phyloP scores from a whole-genome alignment of 1,284 basidiomycete species.

The Grifola frondosa region DNA sequence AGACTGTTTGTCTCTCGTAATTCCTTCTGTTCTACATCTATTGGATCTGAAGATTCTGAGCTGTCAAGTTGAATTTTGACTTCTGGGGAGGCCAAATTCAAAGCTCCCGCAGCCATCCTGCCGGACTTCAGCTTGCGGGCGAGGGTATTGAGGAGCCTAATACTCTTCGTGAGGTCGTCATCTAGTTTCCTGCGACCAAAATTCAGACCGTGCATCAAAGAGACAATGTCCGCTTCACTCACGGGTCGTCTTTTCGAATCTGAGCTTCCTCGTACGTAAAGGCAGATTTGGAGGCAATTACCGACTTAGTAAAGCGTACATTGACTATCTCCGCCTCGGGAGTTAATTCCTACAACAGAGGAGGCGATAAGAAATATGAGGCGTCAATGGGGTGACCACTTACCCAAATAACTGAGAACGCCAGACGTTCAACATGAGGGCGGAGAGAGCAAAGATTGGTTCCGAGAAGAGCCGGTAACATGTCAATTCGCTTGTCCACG shows the following conservation, averaged over 20 bases:
- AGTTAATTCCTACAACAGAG: slow-evolving; percentile 68
- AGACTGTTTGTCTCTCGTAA: slow-evolving; percentile 92
- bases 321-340: slow-evolving; percentile 87
- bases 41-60: slow-evolving; percentile 90
- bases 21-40: slow-evolving; percentile 98
- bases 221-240: slow-evolving; percentile 30
- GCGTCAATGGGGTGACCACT: slow-evolving; percentile 27
- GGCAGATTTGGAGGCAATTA: slow-evolving; percentile 94
- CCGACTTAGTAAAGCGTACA: slow-evolving; percentile 92
- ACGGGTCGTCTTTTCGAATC: slow-evolving; percentile 90
- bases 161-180: slow-evolving; percentile 86
- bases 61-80: slow-evolving; percentile 96
- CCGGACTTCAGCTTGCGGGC: slow-evolving; percentile 85
- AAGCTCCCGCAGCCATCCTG: slow-evolving; percentile 91
- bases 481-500: slow-evolving; percentile 98
- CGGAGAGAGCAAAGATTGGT: slow-evolving; percentile 96
- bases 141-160: slow-evolving; percentile 87
- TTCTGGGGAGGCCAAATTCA: slow-evolving; percentile 97
- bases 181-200: slow-evolving; percentile 53
- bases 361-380: slow-evolving; percentile 7
- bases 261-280: slow-evolving; percentile 99
- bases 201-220: background rate
- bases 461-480: slow-evolving; percentile 93
- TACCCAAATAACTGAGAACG: slow-evolving; percentile 97
- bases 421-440: slow-evolving; percentile 91